Base-by-base conservation (phyloP, 495 filamentous ascomycete species). In the Talaromyces trachyspermus region DNA sequence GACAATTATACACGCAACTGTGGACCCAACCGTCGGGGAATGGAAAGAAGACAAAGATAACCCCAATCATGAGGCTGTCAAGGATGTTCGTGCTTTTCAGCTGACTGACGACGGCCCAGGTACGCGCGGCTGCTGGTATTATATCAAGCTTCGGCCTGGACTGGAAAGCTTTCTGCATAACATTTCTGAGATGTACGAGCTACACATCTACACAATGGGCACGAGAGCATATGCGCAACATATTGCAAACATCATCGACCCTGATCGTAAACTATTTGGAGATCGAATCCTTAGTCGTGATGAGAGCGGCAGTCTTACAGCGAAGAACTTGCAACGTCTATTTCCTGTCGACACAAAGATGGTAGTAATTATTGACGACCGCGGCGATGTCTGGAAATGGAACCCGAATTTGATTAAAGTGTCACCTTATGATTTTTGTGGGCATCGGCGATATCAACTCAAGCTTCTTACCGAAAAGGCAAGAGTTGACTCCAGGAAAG, bases 371-470 rank as follows among this genome's bases (percentile, higher is more conserved):
- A 99, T 99, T 50, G 92, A 99, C 62, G 92, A 99, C 58, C 78
- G 92, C 54, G 88, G 88, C 25, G 92, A 99, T 61, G 90, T 99
- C n/a, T 99, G 92, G 92, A 81, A 84, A 39, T 97, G 94, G 78
- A 84, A 84, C 54, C 77, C 84, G 9, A 96, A 99, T 55, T 75
- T 99, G 18, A 88, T 99, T 68, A 95, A 94, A 65, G 94, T 99
- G 24, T 77, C 77, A 11, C 88, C 89, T 5, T 99, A 94, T 61
- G 90, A 97, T 59, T 99, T 99, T 97, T 61, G 85, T 91, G 23
- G 94, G 94, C 19, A 96, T 95, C 55, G 92, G 92, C 38, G 92
- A 99, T 63, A 99, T 99, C 71, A 99, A 99, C 69, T 94, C 92
- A 2, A 95, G 86, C 55, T 97, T 97, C 62, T 62, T 99, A 44